A percentile compares a stretch with the other conserved stretches of the same genome.
These are phyloP conservation scores for Ziziphus jujuba DNA, from an alignment of 306 rosid species.

Conservation along the genomic window DNA sequence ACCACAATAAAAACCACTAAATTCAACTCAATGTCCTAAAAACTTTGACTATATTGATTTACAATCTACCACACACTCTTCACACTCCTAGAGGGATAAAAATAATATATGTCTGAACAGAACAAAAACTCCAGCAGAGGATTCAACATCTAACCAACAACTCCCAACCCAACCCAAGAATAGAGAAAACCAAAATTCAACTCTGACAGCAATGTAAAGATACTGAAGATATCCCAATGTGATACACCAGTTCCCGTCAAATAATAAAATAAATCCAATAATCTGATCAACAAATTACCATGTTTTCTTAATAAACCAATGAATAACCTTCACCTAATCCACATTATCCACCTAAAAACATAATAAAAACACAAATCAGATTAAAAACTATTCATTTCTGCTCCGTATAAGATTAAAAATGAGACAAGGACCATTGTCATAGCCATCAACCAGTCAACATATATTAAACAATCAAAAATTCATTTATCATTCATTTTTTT, in stretches of 20 bases:
- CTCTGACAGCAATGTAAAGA: no score
- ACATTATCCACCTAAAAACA: background rate
- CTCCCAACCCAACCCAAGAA: no score
- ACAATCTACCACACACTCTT: no score
- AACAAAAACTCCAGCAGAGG: background rate
- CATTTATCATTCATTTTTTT: no score
- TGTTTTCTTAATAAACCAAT: background rate
- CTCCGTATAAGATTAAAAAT: no score
- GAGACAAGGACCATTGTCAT: background rate
- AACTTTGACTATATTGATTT: no score
- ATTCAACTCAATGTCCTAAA: no score
- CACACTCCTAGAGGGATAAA: no score
- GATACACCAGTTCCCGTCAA: background rate
- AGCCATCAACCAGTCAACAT: constrained; percentile 13
- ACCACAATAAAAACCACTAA: no score
- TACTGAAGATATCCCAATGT: background rate
- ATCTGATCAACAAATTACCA: background rate
- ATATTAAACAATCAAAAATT: background rate
- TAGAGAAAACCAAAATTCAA: no score
- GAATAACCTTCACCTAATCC: background rate
- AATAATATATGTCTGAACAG: no score
- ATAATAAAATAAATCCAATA: background rate
- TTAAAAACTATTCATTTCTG: background rate
- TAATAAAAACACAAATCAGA: background rate
- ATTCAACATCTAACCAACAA: no score